Percentiles rank a stretch among this genome's conserved stretches.
Evolutionary conservation across 352 stramenopile species (phyloP).

Genomic region (Globisporangium irregulare): DNA sequence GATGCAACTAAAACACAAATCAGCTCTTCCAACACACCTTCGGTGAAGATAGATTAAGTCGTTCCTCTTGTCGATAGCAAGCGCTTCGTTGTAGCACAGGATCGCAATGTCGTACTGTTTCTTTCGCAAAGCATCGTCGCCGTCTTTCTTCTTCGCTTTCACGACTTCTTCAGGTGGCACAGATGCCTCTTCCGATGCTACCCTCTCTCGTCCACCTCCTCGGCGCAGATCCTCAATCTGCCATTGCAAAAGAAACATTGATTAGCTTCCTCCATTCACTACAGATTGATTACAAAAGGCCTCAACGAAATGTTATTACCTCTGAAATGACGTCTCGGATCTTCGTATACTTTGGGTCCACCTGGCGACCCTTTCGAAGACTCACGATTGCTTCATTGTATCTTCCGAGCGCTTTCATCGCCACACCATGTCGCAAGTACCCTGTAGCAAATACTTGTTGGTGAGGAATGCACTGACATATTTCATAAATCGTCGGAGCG

Average conservation of each 20-base stretch:
- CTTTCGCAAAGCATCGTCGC: conserved; percentile 44
- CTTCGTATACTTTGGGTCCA: conserved; percentile 71
- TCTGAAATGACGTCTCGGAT: conserved; percentile 54
- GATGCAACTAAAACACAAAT: neutral
- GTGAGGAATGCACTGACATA: neutral
- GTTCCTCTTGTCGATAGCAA: conserved; percentile 47
- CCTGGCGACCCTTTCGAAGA: conserved; percentile 63
- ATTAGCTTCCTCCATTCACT: neutral
- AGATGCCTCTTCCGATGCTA: conserved; percentile 27
- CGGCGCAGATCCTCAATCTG: conserved; percentile 18
- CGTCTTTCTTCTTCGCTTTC: conserved; percentile 30
- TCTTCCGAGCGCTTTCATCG: conserved; percentile 80
- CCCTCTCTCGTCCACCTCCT: conserved; percentile 20
- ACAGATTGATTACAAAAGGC: neutral
- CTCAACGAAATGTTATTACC: conserved; percentile 14
- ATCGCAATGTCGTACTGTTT: conserved; percentile 50
- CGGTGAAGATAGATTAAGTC: conserved; percentile 52
- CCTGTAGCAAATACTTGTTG: conserved; percentile 21
- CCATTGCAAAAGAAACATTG: neutral
- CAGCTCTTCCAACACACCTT: conserved; percentile 18
- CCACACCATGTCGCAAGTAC: conserved; percentile 92
- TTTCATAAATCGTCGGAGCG: neutral
- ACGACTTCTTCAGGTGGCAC: conserved; percentile 13
- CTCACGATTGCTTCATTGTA: conserved; percentile 69
- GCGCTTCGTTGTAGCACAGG: conserved; percentile 44